These are phyloP conservation scores for Lentinula novae-zelandiae DNA, from an alignment of 1,284 basidiomycete genomes.

Conservation along the genomic window DNA sequence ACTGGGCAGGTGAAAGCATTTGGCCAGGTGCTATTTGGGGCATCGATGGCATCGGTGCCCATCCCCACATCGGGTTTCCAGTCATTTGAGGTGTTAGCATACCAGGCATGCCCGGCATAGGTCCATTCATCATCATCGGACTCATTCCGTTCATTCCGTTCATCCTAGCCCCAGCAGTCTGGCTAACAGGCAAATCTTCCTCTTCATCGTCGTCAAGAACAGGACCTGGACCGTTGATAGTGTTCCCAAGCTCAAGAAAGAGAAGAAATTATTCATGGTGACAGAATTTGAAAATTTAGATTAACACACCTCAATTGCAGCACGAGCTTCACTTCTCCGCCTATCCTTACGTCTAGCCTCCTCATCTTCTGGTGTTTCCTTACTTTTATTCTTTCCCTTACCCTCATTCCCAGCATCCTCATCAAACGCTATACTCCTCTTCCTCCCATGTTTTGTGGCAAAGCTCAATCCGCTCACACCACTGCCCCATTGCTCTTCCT, in stretches of 20 bases:
- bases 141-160: slow-evolving; percentile 42
- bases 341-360: slow-evolving; percentile 62
- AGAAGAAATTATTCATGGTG: slow-evolving; percentile 3
- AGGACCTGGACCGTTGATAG: slow-evolving; percentile 71
- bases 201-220: slow-evolving; percentile 52
- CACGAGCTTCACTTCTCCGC: slow-evolving; percentile 69
- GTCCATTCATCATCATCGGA: slow-evolving; percentile 44
- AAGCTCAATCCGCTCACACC: slow-evolving; percentile 31
- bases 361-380: slow-evolving; percentile 27
- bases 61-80: slow-evolving; percentile 17
- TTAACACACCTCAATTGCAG: slow-evolving; percentile 70
- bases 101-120: slow-evolving; percentile 27
- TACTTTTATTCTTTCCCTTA: slow-evolving; percentile 27
- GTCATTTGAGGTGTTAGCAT: slow-evolving; percentile 13
- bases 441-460: slow-evolving; percentile 34
- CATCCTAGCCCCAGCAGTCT: slow-evolving; percentile 32
- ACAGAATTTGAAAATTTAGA: slow-evolving; percentile 11
- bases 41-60: slow-evolving; percentile 22
- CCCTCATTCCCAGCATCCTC: slow-evolving; percentile 21
- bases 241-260: slow-evolving; percentile 62
- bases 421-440: slow-evolving; percentile 61
- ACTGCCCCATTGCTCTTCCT: slow-evolving; percentile 23
- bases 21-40: slow-evolving; percentile 19
- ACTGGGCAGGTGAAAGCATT: slow-evolving; percentile 41
- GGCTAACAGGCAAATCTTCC: slow-evolving; percentile 41